Conservation (phyloP, 129 eudicot species). For the Chrysanthemum makinoi region DNA sequence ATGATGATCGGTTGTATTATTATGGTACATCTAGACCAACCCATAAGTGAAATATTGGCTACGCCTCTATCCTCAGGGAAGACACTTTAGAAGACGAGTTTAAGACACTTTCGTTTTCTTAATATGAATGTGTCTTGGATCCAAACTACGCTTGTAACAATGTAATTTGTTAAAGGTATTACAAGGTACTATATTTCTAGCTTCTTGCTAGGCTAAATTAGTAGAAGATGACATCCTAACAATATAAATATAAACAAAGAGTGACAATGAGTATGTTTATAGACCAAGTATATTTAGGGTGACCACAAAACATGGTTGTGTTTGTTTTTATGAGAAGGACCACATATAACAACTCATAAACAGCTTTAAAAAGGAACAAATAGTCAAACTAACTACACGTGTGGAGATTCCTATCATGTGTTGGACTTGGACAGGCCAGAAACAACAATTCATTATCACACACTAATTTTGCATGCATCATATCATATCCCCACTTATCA, state of each 20-base stretch:
- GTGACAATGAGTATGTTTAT: neutral
- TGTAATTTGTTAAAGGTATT: no score
- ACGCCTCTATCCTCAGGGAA: no score
- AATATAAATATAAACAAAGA: neutral
- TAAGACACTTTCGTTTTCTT: no score
- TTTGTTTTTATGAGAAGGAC: slow-evolving; percentile 32
- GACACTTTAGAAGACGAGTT: no score
- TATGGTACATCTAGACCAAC: no score
- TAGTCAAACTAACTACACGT: slow-evolving; percentile 41
- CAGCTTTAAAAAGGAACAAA: slow-evolving; percentile 27
- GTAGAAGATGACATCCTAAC: no score
- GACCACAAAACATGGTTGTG: slow-evolving; percentile 29
- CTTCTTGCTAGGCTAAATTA: no score
- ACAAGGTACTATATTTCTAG: no score
- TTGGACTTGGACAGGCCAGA: slow-evolving; percentile 3
- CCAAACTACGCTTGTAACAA: no score
- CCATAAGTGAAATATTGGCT: no score
- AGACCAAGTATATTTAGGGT: slow-evolving; percentile 21
- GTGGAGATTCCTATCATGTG: slow-evolving; percentile 37
- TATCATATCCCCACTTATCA: slow-evolving; percentile 3
- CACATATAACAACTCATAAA: slow-evolving; percentile 39
- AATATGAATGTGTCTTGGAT: no score
- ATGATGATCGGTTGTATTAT: no score
- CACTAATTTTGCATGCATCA: neutral
- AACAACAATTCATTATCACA: slow-evolving; percentile 30